Conservation (phyloP, 495 filamentous ascomycete genomes). For the Aspergillus baeticus region DNA sequence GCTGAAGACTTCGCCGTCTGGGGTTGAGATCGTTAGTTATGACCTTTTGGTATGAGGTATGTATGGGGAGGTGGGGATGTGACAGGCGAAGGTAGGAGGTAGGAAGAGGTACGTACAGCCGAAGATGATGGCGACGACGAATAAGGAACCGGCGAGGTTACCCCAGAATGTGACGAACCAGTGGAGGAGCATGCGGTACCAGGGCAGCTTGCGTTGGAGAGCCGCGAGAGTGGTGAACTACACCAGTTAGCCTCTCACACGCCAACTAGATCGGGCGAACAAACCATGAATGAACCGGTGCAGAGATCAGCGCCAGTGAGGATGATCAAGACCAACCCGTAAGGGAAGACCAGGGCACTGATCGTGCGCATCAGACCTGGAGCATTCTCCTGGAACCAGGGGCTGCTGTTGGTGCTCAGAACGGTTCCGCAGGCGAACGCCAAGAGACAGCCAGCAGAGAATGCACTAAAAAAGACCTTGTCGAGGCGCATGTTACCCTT, state of each 20-base stretch:
- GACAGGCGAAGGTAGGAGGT: too few relatives aligned
- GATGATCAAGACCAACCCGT: conserved; percentile 58
- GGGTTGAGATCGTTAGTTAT: neutral
- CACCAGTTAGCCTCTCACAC: conserved; percentile 1
- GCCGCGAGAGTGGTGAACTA: conserved; percentile 55
- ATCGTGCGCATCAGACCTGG: conserved; percentile 58
- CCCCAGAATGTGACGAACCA: conserved; percentile 60
- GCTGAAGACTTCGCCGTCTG: conserved; percentile 57
- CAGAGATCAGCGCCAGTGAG: conserved; percentile 60
- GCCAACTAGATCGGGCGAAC: neutral
- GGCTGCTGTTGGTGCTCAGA: conserved; percentile 51
- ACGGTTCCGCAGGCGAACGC: conserved; percentile 52
- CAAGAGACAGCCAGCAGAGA: conserved; percentile 52
- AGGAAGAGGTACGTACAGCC: conserved; percentile 45
- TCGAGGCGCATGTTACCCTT: conserved; percentile 54
- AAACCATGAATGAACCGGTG: conserved; percentile 59
- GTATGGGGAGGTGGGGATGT: neutral
- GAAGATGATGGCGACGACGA: conserved; percentile 57
- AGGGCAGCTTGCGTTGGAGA: conserved; percentile 49
- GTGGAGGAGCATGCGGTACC: conserved; percentile 50
- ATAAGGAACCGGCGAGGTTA: conserved; percentile 59
- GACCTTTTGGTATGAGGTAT: neutral
- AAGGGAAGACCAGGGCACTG: conserved; percentile 55
- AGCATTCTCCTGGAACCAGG: conserved; percentile 62
- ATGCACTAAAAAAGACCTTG: conserved; percentile 54